phyloP scores from a whole-genome alignment of 768 basidiomycete species.

The Serendipita sp. region DNA sequence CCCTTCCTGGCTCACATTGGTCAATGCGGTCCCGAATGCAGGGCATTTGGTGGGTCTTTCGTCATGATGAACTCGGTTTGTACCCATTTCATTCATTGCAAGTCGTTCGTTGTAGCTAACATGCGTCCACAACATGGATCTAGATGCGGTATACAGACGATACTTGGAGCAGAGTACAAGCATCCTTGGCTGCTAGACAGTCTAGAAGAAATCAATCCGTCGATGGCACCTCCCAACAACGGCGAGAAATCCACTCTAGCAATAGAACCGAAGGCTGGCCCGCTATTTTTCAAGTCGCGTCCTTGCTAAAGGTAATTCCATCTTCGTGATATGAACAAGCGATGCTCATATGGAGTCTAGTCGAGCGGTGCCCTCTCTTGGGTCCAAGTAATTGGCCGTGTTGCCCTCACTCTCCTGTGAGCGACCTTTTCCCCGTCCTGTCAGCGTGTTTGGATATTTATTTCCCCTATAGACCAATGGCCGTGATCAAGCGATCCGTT shows the following conservation, averaged over 20 bases:
- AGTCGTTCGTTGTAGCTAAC: neutral
- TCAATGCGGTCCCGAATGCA: neutral
- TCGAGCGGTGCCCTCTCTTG: conserved; percentile 57
- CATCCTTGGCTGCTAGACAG: neutral
- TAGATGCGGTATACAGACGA: neutral
- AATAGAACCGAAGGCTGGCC: conserved; percentile 22
- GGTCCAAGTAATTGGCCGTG: conserved; percentile 51
- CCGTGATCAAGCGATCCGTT: conserved; percentile 43
- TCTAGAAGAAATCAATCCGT: neutral
- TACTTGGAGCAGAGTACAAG: neutral
- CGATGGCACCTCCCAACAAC: neutral
- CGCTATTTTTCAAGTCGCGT: conserved; percentile 40
- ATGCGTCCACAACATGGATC: neutral
- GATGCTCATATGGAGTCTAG: conserved; percentile 23
- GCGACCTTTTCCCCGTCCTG: no score
- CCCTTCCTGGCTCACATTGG: neutral
- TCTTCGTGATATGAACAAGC: neutral
- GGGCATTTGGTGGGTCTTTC: neutral
- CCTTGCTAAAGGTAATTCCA: conserved; percentile 45
- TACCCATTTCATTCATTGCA: neutral
- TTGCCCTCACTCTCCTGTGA: conserved; percentile 52
- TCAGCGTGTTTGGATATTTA: no score
- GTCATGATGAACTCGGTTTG: neutral
- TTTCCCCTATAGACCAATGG: conserved; percentile 27
- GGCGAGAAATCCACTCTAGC: conserved; percentile 28